Evolutionary conservation across 2,329 filamentous ascomycete genomes (phyloP).

Genomic region (Plectosphaerella sp.): DNA sequence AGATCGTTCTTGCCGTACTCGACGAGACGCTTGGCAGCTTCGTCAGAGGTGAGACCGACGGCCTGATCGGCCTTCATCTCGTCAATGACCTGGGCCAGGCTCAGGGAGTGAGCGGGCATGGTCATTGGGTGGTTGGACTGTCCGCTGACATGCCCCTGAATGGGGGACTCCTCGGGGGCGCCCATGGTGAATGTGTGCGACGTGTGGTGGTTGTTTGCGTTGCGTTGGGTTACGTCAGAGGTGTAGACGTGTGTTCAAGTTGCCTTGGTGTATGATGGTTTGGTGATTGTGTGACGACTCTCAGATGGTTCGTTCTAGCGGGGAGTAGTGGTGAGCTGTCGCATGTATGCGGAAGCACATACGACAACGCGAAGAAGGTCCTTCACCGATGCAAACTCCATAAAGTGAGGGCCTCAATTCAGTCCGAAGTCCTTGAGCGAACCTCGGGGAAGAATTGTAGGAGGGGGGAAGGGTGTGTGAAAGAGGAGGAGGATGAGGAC

Average conservation of each 20-base stretch:
- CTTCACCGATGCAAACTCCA: slow-evolving; percentile 5
- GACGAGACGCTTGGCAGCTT: slow-evolving; percentile 45
- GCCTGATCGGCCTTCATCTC: slow-evolving; percentile 49
- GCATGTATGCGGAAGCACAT: slow-evolving; percentile 7
- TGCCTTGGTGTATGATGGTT: too few species aligned
- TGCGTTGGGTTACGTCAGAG: too few species aligned
- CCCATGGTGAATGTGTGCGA: too few species aligned
- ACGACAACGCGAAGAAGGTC: slow-evolving; percentile 9
- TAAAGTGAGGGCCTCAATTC: background rate
- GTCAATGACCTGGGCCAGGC: slow-evolving; percentile 40
- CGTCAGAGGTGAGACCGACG: slow-evolving; percentile 42
- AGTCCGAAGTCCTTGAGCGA: too few species aligned
- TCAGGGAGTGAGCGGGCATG: slow-evolving; percentile 53
- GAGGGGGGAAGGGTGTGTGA: too few species aligned
- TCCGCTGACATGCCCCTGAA: slow-evolving; percentile 22
- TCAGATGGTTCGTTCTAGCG: background rate
- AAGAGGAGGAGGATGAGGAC: too few species aligned
- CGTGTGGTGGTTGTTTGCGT: too few species aligned
- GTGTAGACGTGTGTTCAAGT: too few species aligned
- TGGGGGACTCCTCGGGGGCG: background rate
- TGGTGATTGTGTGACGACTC: too few species aligned
- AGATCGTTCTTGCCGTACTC: slow-evolving; percentile 58
- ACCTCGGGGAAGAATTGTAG: too few species aligned
- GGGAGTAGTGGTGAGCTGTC: slow-evolving; percentile 8
- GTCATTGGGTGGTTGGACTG: slow-evolving; percentile 37